Evolutionary conservation across 164 flowering plant species (phyloP), one percentile per base, ranked within the genome.

Genomic region (Piper longum): DNA sequence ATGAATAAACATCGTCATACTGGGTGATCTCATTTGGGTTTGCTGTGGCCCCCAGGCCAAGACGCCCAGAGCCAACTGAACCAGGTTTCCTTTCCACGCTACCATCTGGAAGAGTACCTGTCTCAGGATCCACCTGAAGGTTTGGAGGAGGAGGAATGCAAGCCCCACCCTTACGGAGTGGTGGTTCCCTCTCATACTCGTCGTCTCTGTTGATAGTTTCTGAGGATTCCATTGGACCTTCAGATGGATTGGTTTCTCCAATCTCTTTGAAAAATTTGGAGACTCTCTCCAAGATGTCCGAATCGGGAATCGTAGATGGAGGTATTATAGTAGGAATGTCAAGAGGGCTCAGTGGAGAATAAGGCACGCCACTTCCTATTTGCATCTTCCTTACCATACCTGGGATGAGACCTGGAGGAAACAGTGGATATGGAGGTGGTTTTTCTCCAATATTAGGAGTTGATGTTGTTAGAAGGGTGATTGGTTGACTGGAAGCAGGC

Each of bases 351-450:
- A 91, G 73, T 4, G 99, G 91, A 57, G 97, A 95, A 76, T 95
- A 95, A 4, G 99, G 97, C 18, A 95, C 99, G 51, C 99, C 99
- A 76, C 96, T 91, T 19, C 99, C 99, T 54, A 95, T 88, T 79
- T 95, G 96, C 93, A 87, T 89, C 71, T 95, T 95, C 65, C 84
- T 75, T 19, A 95, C 96, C 99, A 95, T 95, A 54, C 96, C 97
- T 17, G 97, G 99, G 59, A 95, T 89, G 52, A 95, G 90, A 41
- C 97, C 99, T 39, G 99, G 99, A 1, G 99, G 99, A 69, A 95
- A 93, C 48, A 93, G 68, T 39, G 99, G 99, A 65, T 95, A 89
- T 7, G 97, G 91, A 1, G 97, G 93, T 41, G 80, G 71, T 66
- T 86, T 87, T 62, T 89, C 97, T 56, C 80, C 83, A 41, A 61